Evolutionary conservation across 305 asterid genomes (phyloP), one percentile per base, ranked within the genome.

Genomic region (Andrographis paniculata): DNA sequence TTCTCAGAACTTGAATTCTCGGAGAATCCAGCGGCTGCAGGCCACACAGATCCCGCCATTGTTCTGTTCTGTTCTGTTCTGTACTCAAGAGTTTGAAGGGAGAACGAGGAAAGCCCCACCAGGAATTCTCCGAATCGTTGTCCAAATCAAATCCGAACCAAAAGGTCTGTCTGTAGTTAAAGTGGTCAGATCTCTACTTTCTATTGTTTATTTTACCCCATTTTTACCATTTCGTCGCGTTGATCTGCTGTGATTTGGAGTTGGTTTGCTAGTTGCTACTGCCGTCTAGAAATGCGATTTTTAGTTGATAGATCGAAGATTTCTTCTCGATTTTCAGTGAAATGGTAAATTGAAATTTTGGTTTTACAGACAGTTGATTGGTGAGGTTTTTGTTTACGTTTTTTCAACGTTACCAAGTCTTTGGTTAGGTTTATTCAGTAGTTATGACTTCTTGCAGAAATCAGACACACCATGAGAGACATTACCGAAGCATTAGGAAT

Each of bases 91-190:
- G 23, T 20, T 22, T 8, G 44, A 14, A 11, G 5, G 12, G 18
- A 6, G n/a, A 1, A 19, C 23, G 11, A 33, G 16, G 36, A 33
- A 2, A 0, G n/a, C 4, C 14, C 42, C 52, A 42, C 33, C 64
- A 21, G 48, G 14, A 9, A 11, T 21, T 39, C 48, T 38, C 10
- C n/a, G 19, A 54, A 37, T 62, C 24, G 51, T 40, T 39, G 17
- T 49, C 50, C 66, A n/a, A 51, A 62, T 53, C 58, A 43, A 37
- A 46, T 48, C 38, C 52, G 22, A 28, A n/a, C n/a, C n/a, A n/a
- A n/a, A n/a, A n/a, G n/a, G n/a, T n/a, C n/a, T n/a, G n/a, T n/a
- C n/a, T n/a, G n/a, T n/a, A n/a, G n/a, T n/a, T n/a, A n/a, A n/a
- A n/a, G n/a, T n/a, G n/a, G n/a, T n/a, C n/a, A n/a, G n/a, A n/a